Evolutionary conservation across 768 basidiomycete genomes (phyloP).

Genomic region (Daedaleopsis sinensis): DNA sequence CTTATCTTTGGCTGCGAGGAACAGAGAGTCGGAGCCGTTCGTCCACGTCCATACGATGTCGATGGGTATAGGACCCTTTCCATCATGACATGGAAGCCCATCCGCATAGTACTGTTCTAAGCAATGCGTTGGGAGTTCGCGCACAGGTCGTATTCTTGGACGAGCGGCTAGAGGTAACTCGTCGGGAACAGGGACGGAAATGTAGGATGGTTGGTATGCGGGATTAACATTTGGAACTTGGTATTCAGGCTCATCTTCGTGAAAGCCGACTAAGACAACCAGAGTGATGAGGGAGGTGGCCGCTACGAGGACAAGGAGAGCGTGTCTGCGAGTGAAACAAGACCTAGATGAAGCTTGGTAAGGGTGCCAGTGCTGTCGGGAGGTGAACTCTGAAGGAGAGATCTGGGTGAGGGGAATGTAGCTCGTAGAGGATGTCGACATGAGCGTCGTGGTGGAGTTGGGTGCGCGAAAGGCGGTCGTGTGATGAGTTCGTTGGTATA

Average conservation of each 20-base stretch:
- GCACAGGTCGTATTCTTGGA: slow-evolving; percentile 20
- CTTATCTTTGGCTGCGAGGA: slow-evolving; percentile 19
- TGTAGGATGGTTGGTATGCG: slow-evolving; percentile 23
- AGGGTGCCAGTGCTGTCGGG: background rate
- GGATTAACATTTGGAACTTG: slow-evolving; percentile 6
- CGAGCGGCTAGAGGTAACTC: slow-evolving; percentile 4
- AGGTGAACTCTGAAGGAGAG: slow-evolving; percentile 11
- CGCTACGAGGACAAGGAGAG: slow-evolving; percentile 19
- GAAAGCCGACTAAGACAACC: slow-evolving; percentile 15
- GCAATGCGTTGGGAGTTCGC: slow-evolving; percentile 24
- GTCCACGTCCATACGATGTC: slow-evolving; percentile 38
- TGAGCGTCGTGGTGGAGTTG: slow-evolving; percentile 1
- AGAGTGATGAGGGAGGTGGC: slow-evolving; percentile 19
- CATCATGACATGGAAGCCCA: slow-evolving; percentile 23
- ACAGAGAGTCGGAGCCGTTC: slow-evolving; percentile 34
- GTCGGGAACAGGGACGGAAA: slow-evolving; percentile 24
- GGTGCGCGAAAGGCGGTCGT: slow-evolving; percentile 23
- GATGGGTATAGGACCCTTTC: slow-evolving; percentile 19
- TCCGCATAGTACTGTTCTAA: slow-evolving; percentile 26
- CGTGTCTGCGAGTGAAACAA: slow-evolving; percentile 15
- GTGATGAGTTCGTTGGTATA: background rate
- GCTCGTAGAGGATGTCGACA: slow-evolving; percentile 15
- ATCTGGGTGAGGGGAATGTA: slow-evolving; percentile 28
- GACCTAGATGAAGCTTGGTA: background rate
- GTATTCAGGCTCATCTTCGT: slow-evolving; percentile 12